A percentile compares a stretch with the other conserved stretches of the same genome.
phyloP scores from a whole-genome alignment of 2,329 filamentous ascomycete genomes.

The Scytalidium sp. region DNA sequence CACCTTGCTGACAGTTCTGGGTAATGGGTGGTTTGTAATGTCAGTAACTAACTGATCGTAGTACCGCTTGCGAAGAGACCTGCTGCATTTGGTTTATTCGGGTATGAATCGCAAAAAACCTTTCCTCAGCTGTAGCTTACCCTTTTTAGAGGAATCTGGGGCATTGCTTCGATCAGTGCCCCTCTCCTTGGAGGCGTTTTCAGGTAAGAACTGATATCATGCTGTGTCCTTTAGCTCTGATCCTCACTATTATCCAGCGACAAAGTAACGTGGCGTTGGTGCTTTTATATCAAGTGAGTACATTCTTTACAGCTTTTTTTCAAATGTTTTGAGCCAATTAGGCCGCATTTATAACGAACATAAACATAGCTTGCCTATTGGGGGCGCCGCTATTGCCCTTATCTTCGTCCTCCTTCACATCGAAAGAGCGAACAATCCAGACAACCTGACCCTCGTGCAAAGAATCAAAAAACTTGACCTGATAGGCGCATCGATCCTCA shows the following conservation, averaged over 20 bases:
- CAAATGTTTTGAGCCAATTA: background rate
- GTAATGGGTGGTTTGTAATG: no score
- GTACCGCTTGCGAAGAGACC: slow-evolving; percentile 24
- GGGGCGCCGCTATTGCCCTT: slow-evolving; percentile 34
- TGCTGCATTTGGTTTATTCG: slow-evolving; percentile 24
- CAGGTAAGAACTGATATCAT: slow-evolving; percentile 19
- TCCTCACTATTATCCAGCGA: slow-evolving; percentile 4
- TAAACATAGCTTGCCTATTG: slow-evolving; percentile 22
- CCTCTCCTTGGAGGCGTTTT: slow-evolving; percentile 29
- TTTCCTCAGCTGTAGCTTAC: no score
- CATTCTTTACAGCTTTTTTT: background rate
- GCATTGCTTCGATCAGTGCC: slow-evolving; percentile 23
- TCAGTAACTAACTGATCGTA: slow-evolving; percentile 14
- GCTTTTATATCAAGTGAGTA: slow-evolving; percentile 21
- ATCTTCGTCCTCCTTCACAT: slow-evolving; percentile 40
- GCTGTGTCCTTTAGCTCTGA: slow-evolving; percentile 10
- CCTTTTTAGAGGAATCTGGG: slow-evolving; percentile 12
- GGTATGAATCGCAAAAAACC: slow-evolving; percentile 17
- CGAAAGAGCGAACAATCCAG: slow-evolving; percentile 28
- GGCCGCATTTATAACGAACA: background rate
- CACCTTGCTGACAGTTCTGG: no score
- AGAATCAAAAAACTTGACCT: slow-evolving; percentile 30
- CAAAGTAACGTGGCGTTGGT: slow-evolving; percentile 26
- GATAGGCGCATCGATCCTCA: slow-evolving; percentile 30
- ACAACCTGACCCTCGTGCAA: slow-evolving; percentile 17